phyloP scores from a whole-genome alignment of 202 grass and related monocot genomes.

The Bolboschoenoplectus hybrid region DNA sequence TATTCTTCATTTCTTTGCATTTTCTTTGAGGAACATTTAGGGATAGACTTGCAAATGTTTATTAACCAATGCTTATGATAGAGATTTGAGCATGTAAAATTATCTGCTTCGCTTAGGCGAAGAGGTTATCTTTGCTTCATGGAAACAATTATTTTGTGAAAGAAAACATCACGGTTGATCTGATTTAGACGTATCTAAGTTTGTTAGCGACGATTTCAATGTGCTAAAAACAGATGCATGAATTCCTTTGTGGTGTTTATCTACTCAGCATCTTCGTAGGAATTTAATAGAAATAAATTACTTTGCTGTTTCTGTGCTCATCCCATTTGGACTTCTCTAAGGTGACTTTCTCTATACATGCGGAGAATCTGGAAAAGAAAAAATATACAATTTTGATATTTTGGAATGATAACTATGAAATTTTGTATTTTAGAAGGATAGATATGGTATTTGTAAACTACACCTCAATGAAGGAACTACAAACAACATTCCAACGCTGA shows the following conservation, averaged over 20 bases:
- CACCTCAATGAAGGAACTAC: too few relatives aligned
- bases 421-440: too few relatives aligned
- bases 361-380: too few relatives aligned
- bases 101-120: background rate
- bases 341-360: too few relatives aligned
- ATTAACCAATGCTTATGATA: too few relatives aligned
- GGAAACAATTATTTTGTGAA: background rate
- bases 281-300: background rate
- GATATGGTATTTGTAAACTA: too few relatives aligned
- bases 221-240: background rate
- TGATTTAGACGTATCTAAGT: background rate
- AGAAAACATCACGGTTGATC: background rate
- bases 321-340: background rate
- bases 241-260: background rate
- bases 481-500: too few relatives aligned
- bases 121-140: background rate
- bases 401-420: too few relatives aligned
- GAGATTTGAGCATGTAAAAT: background rate
- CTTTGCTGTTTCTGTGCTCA: background rate
- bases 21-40: background rate
- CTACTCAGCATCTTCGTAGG: slow-evolving; percentile 7
- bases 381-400: too few relatives aligned
- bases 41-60: background rate
- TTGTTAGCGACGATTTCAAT: background rate
- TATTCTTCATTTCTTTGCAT: background rate